These are phyloP conservation scores for Suillus luteus DNA, from an alignment of 768 basidiomycete genomes.

Conservation along the genomic window DNA sequence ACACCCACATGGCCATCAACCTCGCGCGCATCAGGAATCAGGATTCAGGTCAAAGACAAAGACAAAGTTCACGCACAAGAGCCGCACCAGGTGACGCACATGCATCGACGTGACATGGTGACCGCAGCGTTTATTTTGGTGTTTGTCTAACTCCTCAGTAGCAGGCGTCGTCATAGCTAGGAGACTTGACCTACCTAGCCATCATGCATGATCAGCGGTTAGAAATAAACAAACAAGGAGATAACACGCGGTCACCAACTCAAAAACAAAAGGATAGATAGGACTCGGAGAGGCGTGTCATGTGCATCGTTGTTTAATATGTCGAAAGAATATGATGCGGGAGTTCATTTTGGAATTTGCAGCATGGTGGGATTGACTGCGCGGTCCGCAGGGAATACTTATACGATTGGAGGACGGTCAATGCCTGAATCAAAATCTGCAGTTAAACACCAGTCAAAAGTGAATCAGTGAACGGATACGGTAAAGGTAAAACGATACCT, in stretches of 20 bases:
- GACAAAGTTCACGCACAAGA: background rate
- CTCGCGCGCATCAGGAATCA: background rate
- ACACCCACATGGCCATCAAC: background rate
- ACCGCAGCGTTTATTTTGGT: background rate
- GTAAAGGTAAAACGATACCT: background rate
- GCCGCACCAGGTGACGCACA: background rate
- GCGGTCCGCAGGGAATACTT: background rate
- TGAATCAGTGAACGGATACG: no score
- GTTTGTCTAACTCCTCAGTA: no score
- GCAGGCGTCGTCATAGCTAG: no score
- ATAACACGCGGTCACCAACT: background rate
- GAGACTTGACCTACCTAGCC: background rate
- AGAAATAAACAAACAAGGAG: background rate
- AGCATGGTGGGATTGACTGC: background rate
- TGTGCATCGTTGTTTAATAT: background rate
- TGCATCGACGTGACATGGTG: no score
- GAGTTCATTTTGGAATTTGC: background rate
- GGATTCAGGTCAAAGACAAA: background rate
- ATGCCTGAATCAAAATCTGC: background rate
- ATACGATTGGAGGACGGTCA: background rate
- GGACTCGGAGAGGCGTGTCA: background rate
- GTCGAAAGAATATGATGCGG: background rate
- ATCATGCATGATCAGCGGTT: no score
- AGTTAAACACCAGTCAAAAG: background rate
- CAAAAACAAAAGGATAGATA: background rate